Percentiles rank a stretch among this genome's conserved stretches.
Conservation (phyloP, 2,329 filamentous ascomycete genomes). For the Pseudocercospora vitis region DNA sequence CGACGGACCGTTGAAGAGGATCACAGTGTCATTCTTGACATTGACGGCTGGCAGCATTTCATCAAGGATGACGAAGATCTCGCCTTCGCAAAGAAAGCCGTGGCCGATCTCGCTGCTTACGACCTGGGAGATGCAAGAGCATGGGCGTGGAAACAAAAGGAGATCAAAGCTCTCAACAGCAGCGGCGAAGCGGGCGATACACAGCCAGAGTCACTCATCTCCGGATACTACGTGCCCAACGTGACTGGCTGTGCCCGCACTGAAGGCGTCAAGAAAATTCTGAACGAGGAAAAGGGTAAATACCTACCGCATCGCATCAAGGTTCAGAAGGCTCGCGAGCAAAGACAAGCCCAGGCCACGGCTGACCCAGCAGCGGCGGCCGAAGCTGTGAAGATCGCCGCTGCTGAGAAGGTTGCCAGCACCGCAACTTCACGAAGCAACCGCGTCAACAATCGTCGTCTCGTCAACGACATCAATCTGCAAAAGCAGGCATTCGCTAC, state of each 20-base stretch:
- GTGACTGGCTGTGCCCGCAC: constrained; percentile 82
- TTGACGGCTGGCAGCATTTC: constrained; percentile 68
- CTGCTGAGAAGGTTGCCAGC: constrained; percentile 73
- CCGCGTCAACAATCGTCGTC: constrained; percentile 90
- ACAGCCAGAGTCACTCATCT: constrained; percentile 55
- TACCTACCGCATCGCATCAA: constrained; percentile 97
- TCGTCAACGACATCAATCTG: constrained; percentile 91
- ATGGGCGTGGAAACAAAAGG: constrained; percentile 71
- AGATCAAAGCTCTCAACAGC: constrained; percentile 68
- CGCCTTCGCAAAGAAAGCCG: constrained; percentile 53
- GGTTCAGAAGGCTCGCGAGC: constrained; percentile 85
- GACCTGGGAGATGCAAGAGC: constrained; percentile 59
- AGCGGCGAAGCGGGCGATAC: constrained; percentile 56
- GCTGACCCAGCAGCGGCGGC: constrained; percentile 62
- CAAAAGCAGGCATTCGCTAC: constrained; percentile 76
- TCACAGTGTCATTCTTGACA: constrained; percentile 61
- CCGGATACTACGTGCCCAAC: constrained; percentile 81
- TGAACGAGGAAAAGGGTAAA: constrained; percentile 96
- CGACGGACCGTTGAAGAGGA: constrained; percentile 67
- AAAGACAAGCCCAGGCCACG: constrained; percentile 76
- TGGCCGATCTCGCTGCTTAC: constrained; percentile 49
- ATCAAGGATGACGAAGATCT: constrained; percentile 70
- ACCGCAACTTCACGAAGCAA: constrained; percentile 91
- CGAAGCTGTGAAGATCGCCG: constrained; percentile 63
- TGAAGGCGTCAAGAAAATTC: constrained; percentile 90